Evolutionary conservation across 1,284 basidiomycete species (phyloP).

Genomic region (Caloboletus firmus): DNA sequence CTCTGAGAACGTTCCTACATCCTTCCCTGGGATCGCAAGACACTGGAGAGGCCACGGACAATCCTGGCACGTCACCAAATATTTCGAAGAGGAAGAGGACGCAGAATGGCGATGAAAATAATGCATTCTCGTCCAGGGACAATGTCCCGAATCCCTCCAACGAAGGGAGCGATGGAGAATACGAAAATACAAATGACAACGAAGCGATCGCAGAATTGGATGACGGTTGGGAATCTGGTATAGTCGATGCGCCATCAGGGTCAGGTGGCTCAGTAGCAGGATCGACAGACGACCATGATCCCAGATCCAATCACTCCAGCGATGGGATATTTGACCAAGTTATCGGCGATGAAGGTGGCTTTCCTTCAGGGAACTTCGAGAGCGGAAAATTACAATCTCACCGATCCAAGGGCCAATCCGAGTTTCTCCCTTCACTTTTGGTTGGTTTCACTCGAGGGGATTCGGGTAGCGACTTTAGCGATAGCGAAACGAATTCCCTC

Average conservation of each 20-base stretch:
- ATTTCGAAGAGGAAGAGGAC: constrained; percentile 11
- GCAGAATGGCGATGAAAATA: not conserved
- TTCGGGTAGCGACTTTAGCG: constrained; percentile 78
- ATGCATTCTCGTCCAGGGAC: not conserved
- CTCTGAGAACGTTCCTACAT: constrained; percentile 47
- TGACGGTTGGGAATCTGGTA: constrained; percentile 65
- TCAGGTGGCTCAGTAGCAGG: constrained; percentile 46
- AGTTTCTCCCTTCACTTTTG: constrained; percentile 86
- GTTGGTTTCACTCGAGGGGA: constrained; percentile 82
- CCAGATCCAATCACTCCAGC: constrained; percentile 26
- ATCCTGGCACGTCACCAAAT: not conserved
- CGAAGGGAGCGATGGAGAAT: constrained; percentile 34
- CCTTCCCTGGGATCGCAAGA: constrained; percentile 24
- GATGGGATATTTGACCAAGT: constrained; percentile 14
- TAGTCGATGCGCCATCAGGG: constrained; percentile 37
- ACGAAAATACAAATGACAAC: constrained; percentile 22
- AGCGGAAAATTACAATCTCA: constrained; percentile 4
- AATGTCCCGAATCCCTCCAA: constrained; percentile 26
- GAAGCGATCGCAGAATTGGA: constrained; percentile 32
- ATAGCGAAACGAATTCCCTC: constrained; percentile 58
- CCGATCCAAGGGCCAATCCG: constrained; percentile 50
- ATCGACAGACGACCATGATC: constrained; percentile 33
- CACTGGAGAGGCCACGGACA: not conserved
- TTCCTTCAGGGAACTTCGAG: constrained; percentile 16
- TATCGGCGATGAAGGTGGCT: constrained; percentile 16